A percentile compares a stretch with the other conserved stretches of the same genome.
Conservation (phyloP, 1,284 basidiomycete genomes). For the Ceratobasidium sp. region DNA sequence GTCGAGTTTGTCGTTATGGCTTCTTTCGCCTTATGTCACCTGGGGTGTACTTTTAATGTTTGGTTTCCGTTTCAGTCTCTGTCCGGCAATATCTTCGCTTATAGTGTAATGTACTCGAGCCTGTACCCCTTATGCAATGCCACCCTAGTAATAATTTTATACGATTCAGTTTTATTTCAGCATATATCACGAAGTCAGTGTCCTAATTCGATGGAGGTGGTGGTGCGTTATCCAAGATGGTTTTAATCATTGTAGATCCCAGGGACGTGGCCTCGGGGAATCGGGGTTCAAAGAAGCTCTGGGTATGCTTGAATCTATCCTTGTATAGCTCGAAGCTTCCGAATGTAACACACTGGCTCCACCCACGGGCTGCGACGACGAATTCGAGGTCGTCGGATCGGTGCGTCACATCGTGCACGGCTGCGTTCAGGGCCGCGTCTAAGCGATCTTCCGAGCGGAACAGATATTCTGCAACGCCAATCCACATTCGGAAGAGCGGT, state of each 20-base stretch:
- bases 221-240: conserved; percentile 56
- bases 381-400: conserved; percentile 93
- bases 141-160: too few species aligned
- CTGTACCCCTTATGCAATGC: too few species aligned
- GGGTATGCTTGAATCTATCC: conserved; percentile 81
- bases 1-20: too few species aligned
- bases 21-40: too few species aligned
- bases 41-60: too few species aligned
- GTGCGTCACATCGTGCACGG: conserved; percentile 80
- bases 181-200: too few species aligned
- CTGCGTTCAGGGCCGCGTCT: conserved; percentile 75
- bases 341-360: conserved; percentile 94
- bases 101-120: too few species aligned
- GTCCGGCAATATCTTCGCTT: too few species aligned
- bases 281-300: conserved; percentile 82
- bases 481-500: conserved; percentile 95
- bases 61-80: too few species aligned
- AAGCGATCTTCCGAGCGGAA: conserved; percentile 74
- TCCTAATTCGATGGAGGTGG: not conserved
- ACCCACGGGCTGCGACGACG: conserved; percentile 91
- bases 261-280: conserved; percentile 87
- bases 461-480: conserved; percentile 95
- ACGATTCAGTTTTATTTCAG: too few species aligned
- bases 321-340: conserved; percentile 91
- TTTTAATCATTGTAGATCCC: conserved; percentile 91